Percentiles rank a stretch among this genome's conserved stretches.
phyloP scores from a whole-genome alignment of 192 early-diverging fungal genomes.

The Dissophora ornata region DNA sequence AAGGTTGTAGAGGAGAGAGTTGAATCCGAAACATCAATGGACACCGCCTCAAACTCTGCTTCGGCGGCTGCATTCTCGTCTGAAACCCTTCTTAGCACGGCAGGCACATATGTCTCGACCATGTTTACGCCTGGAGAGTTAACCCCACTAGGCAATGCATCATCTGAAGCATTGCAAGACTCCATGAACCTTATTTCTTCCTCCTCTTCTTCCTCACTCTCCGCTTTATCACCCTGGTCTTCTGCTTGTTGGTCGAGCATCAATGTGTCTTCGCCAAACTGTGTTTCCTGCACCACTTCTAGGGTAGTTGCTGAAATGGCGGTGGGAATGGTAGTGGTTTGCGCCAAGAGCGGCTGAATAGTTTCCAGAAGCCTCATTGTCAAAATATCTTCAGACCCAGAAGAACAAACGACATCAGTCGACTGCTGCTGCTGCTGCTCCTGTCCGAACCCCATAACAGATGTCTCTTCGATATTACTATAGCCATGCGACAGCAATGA shows the following conservation, averaged over 20 bases:
- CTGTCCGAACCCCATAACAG: too few relatives aligned
- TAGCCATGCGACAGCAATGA: not conserved
- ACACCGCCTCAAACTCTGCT: not conserved
- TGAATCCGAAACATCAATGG: not conserved
- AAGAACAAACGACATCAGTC: not conserved
- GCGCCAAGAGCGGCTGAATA: slow-evolving; percentile 3
- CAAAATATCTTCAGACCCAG: not conserved
- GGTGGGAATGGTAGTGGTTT: not conserved
- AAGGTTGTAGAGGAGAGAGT: not conserved
- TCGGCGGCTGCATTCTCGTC: not conserved
- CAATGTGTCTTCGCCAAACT: not conserved
- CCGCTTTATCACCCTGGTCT: too few relatives aligned
- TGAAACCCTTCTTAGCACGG: not conserved
- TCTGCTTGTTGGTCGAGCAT: too few relatives aligned
- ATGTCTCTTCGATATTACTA: too few relatives aligned
- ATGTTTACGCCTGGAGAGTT: too few relatives aligned
- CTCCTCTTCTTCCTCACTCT: too few relatives aligned
- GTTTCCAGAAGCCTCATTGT: not conserved
- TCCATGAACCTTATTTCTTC: too few relatives aligned
- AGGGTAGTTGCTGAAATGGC: not conserved
- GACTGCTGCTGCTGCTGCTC: too few relatives aligned
- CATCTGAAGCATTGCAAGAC: too few relatives aligned
- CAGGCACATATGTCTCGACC: too few relatives aligned
- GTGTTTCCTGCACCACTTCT: not conserved
- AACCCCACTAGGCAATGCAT: too few relatives aligned